Conservation (phyloP, 805 yeast species). For the Saccharomyces jurei region DNA sequence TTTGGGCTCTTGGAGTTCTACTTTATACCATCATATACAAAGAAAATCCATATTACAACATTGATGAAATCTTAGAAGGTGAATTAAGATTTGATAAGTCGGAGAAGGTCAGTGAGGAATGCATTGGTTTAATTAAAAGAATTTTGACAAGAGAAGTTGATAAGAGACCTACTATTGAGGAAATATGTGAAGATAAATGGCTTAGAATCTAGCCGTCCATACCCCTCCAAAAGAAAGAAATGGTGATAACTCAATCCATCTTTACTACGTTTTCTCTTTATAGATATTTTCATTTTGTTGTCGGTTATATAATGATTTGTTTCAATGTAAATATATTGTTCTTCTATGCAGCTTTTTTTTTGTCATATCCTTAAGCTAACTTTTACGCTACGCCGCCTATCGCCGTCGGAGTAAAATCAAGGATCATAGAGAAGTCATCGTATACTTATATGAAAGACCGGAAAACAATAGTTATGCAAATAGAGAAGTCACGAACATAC, state of each 20-base stretch:
- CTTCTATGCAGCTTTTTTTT: background rate
- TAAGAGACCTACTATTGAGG: conserved; percentile 64
- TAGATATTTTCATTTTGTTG: background rate
- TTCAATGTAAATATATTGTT: background rate
- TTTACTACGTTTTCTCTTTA: background rate
- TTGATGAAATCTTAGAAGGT: conserved; percentile 90
- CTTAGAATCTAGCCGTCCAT: conserved; percentile 21
- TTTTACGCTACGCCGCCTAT: background rate
- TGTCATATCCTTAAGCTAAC: background rate
- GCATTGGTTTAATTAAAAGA: conserved; percentile 49
- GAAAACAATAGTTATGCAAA: background rate
- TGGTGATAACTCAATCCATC: background rate
- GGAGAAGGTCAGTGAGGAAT: conserved; percentile 41
- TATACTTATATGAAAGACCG: background rate
- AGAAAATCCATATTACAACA: conserved; percentile 89
- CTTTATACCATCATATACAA: conserved; percentile 82
- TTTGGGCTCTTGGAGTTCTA: conserved; percentile 94
- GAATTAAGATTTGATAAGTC: conserved; percentile 46
- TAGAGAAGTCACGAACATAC: background rate
- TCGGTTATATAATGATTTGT: background rate
- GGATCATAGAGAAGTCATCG: background rate
- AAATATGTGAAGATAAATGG: conserved; percentile 66
- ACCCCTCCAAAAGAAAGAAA: background rate
- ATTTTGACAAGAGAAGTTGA: conserved; percentile 61
- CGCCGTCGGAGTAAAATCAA: background rate